Evolutionary conservation across 176 grass and related monocot genomes (phyloP).

Genomic region (Panicum miliaceum): DNA sequence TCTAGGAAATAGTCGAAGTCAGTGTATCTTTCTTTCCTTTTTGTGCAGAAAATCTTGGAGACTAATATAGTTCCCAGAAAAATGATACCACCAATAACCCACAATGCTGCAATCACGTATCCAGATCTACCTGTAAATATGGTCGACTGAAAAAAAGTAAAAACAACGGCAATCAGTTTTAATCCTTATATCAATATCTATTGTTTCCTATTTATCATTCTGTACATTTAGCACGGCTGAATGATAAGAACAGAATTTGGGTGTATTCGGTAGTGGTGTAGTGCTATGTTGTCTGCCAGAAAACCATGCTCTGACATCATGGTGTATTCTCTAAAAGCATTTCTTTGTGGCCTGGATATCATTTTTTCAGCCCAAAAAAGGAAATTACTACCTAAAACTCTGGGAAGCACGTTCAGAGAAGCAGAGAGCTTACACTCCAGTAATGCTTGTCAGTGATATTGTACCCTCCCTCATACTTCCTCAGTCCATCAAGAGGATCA

Average conservation of each 20-base stretch:
- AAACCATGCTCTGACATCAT: background rate
- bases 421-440: constrained; percentile 83
- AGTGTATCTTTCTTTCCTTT: constrained; percentile 38
- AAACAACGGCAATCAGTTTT: constrained; percentile 38
- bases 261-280: background rate
- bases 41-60: constrained; percentile 52
- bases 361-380: background rate
- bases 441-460: constrained; percentile 91
- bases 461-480: constrained; percentile 84
- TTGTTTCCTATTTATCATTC: background rate
- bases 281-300: background rate
- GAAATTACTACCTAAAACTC: background rate
- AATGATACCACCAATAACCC: constrained; percentile 63
- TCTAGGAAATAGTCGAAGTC: constrained; percentile 41
- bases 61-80: constrained; percentile 31
- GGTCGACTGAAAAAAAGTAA: constrained; percentile 77
- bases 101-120: constrained; percentile 73
- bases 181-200: background rate
- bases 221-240: background rate
- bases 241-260: background rate
- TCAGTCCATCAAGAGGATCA: constrained; percentile 72
- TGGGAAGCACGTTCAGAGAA: constrained; percentile 24
- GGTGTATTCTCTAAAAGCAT: background rate
- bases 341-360: no score
- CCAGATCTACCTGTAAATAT: constrained; percentile 90